Evolutionary conservation across 1,139 yeast species (phyloP), one percentile per base, ranked within the genome.

Genomic region (Eremothecium gossypii): DNA sequence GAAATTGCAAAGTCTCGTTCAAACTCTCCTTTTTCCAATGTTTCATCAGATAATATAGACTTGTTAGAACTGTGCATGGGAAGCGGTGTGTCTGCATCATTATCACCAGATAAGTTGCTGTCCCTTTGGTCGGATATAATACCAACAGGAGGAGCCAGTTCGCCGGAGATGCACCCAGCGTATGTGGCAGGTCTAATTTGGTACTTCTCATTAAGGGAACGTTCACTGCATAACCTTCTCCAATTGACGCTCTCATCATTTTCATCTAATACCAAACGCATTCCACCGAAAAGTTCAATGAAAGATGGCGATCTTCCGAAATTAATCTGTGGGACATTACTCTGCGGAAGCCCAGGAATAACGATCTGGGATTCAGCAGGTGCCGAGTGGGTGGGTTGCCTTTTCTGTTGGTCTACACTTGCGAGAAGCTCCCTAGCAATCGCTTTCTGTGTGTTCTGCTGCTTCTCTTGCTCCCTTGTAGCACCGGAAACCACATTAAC

Each of bases 241-340:
- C 63, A 58, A 39, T 58, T 58, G 30, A 54, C 56, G 12, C 45
- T 46, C 5, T 60, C 61, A 42, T 58, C 63, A 30, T 47, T 42
- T 7, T 53, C 57, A 45, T 58, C 61, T 13, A 58, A 41, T n/a
- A 58, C 59, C 12, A 51, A 30, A 30, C 58, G 44, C 63, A 58
- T 58, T 27, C 52, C 58, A 31, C 54, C 49, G 41, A 56, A 58
- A 23, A 58, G 41, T 39, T 58, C 60, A 11, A 51, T 43, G 35
- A 52, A 56, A 3, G 63, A 58, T 11, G 58, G 52, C 6, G 62
- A 58, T 34, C 53, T 52, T 11, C 31, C 31, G 13, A n/a, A n/a
- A n/a, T 29, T 12, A 11, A 29, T 12, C 31, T 29, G 11, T 6
- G 13, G 13, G 5, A 29, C 31, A 29, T 4, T 29, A 6, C 13